Evolutionary conservation across 129 eudicot genomes (phyloP).

Genomic region (Pseudognaphalium luteoalbum): DNA sequence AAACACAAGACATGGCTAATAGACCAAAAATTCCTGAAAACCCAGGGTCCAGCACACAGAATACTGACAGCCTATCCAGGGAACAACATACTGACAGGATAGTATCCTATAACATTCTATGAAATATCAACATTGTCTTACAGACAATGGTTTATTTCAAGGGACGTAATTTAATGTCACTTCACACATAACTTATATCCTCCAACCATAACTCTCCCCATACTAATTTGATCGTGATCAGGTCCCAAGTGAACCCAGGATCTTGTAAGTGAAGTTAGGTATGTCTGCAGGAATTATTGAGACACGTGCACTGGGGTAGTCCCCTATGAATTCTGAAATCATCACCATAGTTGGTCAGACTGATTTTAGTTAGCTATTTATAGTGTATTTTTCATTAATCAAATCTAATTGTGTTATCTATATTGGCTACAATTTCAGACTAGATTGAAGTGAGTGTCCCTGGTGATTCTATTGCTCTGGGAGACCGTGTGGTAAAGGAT

Average conservation of each 20-base stretch:
- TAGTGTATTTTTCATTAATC: background rate
- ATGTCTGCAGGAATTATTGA: background rate
- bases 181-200: background rate
- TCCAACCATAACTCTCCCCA: no score
- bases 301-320: background rate
- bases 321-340: background rate
- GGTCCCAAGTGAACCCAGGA: no score
- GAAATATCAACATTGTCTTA: no score
- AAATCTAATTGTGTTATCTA: no score
- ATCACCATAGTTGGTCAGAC: conserved; percentile 11
- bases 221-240: no score
- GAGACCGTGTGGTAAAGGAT: background rate
- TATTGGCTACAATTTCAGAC: background rate
- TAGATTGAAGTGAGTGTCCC: background rate
- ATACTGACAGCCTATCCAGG: background rate
- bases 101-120: background rate
- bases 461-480: conserved; percentile 6
- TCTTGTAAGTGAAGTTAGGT: background rate
- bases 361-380: background rate
- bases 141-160: background rate
- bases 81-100: background rate
- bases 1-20: background rate
- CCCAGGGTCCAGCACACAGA: background rate
- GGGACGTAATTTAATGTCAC: background rate
- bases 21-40: background rate